phyloP scores from a whole-genome alignment of 495 filamentous ascomycete species.

The Penicillium pancosmium region DNA sequence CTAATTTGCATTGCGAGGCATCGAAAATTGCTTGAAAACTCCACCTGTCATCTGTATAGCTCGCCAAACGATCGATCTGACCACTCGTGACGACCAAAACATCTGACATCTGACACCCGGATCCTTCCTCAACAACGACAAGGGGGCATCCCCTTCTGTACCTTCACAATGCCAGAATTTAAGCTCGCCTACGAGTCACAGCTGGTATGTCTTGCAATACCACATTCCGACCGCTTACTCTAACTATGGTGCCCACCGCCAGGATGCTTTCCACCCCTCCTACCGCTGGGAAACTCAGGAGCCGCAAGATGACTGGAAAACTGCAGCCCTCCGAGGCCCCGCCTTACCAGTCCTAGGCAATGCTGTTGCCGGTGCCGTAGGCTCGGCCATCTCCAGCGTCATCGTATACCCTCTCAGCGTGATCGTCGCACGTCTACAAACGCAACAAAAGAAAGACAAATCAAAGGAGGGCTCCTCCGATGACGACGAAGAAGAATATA shows the following conservation, averaged over 20 bases:
- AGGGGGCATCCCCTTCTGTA: not conserved
- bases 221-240: not conserved
- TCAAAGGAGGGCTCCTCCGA: conserved; percentile 15
- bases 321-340: conserved; percentile 44
- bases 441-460: conserved; percentile 61
- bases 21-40: not conserved
- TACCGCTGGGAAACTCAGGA: conserved; percentile 45
- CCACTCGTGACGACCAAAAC: not conserved
- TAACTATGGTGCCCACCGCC: conserved; percentile 7
- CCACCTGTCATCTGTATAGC: not conserved
- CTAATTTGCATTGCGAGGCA: not conserved
- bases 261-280: conserved; percentile 57
- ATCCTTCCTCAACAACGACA: not conserved
- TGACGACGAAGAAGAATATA: conserved; percentile 58
- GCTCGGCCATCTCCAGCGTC: conserved; percentile 79
- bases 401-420: conserved; percentile 82
- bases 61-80: not conserved
- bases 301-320: conserved; percentile 37
- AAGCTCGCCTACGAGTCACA: conserved; percentile 37
- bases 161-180: conserved; percentile 36
- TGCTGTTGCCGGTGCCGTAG: conserved; percentile 77
- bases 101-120: conserved; percentile 8
- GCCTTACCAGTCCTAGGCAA: conserved; percentile 86
- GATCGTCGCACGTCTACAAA: conserved; percentile 83
- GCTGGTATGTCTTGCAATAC: conserved; percentile 24